These are phyloP conservation scores for Fragaria iinumae DNA, from an alignment of 306 rosid species.

Conservation along the genomic window DNA sequence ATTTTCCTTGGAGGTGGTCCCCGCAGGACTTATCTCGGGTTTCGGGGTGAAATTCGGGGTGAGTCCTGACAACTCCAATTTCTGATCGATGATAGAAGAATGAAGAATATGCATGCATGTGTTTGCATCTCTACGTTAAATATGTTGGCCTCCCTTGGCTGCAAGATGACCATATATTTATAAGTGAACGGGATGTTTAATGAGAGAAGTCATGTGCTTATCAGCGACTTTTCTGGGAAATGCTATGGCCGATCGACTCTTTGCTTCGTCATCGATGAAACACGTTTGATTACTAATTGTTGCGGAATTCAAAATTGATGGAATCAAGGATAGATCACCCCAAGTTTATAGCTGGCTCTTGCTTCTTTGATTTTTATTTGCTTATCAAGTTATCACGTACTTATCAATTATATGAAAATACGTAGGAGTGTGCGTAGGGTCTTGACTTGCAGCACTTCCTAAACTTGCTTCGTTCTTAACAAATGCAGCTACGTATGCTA, in stretches of 20 bases:
- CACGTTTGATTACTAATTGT: not conserved
- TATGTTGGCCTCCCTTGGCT: not conserved
- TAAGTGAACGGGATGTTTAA: not conserved
- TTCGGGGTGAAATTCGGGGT: too few species aligned
- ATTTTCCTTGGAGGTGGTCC: too few species aligned
- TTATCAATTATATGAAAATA: not conserved
- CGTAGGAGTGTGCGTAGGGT: not conserved
- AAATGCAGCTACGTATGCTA: not conserved
- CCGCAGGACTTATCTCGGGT: too few species aligned
- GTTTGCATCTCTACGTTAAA: not conserved
- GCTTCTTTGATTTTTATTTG: conserved; percentile 9
- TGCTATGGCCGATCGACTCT: not conserved
- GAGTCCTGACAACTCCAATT: not conserved
- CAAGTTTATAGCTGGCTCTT: not conserved
- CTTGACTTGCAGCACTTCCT: conserved; percentile 5
- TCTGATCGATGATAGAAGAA: not conserved
- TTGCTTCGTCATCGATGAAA: not conserved
- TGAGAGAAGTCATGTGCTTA: conserved; percentile 1
- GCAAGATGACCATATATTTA: not conserved
- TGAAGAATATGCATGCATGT: not conserved
- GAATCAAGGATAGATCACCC: not conserved
- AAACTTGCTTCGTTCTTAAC: conserved; percentile 1
- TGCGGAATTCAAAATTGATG: not conserved
- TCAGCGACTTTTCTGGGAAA: not conserved
- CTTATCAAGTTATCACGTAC: conserved; percentile 14